Conservation (phyloP, 352 stramenopile species). For the Pythium sukuiense region DNA sequence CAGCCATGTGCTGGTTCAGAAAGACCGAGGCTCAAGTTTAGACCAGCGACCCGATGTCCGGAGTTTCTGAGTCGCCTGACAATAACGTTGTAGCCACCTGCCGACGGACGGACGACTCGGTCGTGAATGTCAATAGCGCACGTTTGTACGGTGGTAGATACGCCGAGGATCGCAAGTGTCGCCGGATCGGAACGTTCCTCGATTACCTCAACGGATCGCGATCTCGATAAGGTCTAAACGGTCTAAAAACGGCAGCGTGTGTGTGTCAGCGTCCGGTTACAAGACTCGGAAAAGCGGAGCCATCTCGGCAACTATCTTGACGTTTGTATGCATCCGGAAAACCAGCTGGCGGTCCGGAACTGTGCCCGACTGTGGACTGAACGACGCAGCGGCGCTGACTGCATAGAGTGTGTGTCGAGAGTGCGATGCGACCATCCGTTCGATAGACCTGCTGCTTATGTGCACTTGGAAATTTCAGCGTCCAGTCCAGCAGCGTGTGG, state of each 20-base stretch:
- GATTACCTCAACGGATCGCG: conserved; percentile 3
- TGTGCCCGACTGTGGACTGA: neutral
- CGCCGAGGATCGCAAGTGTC: neutral
- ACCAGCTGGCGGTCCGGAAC: conserved; percentile 24
- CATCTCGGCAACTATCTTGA: neutral
- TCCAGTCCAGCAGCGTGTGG: conserved; percentile 7
- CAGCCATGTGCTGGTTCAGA: too few relatives aligned
- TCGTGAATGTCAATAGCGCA: neutral
- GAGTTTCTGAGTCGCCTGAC: too few relatives aligned
- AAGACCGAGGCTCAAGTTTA: too few relatives aligned
- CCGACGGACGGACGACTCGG: neutral
- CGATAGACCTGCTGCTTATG: conserved; percentile 13
- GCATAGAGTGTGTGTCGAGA: conserved; percentile 16
- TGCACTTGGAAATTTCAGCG: conserved; percentile 30
- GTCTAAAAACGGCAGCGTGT: conserved; percentile 6
- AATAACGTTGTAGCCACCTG: neutral
- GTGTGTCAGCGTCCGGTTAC: neutral
- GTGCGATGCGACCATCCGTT: conserved; percentile 21
- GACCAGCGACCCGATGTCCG: too few relatives aligned
- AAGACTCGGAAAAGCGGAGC: neutral
- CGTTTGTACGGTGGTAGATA: neutral
- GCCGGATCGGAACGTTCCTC: neutral
- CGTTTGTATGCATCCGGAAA: conserved; percentile 8
- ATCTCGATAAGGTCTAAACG: neutral
- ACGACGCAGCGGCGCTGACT: neutral